Percentiles rank a stretch among this genome's conserved stretches.
phyloP scores from a whole-genome alignment of 164 flowering plant species.

The Vitis labrusca region DNA sequence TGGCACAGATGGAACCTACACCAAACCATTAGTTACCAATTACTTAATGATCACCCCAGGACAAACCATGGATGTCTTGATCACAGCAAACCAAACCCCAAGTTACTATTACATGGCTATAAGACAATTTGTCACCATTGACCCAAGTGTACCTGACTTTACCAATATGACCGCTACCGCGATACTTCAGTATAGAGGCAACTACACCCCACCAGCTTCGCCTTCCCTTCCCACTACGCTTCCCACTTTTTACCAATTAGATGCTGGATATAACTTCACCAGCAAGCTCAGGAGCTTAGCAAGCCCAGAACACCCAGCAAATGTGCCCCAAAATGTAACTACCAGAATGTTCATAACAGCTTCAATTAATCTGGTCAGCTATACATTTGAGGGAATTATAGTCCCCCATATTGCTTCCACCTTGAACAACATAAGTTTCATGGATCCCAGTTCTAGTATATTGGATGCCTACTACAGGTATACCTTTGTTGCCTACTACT shows the following conservation, averaged over 20 bases:
- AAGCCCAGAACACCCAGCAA: constrained; percentile 12
- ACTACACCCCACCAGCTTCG: not conserved
- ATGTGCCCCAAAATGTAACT: constrained; percentile 17
- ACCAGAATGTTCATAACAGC: not conserved
- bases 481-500: not conserved
- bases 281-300: constrained; percentile 19
- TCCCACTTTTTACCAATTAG: constrained; percentile 11
- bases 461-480: constrained; percentile 28
- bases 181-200: constrained; percentile 23
- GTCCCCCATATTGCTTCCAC: constrained; percentile 17
- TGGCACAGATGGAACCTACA: constrained; percentile 11
- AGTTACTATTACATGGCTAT: constrained; percentile 20
- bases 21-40: constrained; percentile 9
- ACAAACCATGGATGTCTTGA: constrained; percentile 27
- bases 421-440: constrained; percentile 33
- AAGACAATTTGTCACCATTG: not conserved
- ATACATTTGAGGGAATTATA: constrained; percentile 16
- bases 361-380: constrained; percentile 10
- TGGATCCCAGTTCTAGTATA: constrained; percentile 5
- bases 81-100: constrained; percentile 13
- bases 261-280: constrained; percentile 16
- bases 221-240: constrained; percentile 10
- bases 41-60: constrained; percentile 26
- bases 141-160: not conserved
- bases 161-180: constrained; percentile 34